Base-by-base conservation (phyloP, 805 yeast species). In the Yarrowia divulgata region DNA sequence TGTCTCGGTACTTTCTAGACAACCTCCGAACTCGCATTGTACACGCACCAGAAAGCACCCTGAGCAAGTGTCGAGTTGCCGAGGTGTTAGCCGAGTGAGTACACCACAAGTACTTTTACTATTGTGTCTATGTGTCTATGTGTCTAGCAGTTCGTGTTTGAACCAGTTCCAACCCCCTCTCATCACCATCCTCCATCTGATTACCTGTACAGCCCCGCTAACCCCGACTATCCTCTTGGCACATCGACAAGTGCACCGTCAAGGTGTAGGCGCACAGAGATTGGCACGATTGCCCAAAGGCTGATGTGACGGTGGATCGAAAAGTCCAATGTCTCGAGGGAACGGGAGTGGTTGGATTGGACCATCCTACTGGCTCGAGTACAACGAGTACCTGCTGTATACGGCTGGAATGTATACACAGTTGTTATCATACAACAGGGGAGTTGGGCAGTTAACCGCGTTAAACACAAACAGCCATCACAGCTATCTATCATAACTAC, bases 221-320 rank as follows among this genome's bases (percentile, higher is more conserved):
- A n/a, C n/a, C n/a, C n/a, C 29, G 39, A 52, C 42, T 18, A 52
- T 35, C 42, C 14, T 23, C 39, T 52, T 35, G 57, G 42, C 32
- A 13, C 58, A 54, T 54, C 43, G 58, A 37, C 19, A 37, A 43
- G 19, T 54, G 58, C 58, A 54, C 58, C 58, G 13, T 12, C 34
- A 35, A 54, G 58, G 58, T 54, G 58, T n/a, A 18, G 39, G 39
- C 10, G 18, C 4, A n/a, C 37, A 50, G 40, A 50, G 58, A 54
- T 35, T 13, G 58, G 37, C 43, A 37, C 32, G 58, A 54, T 54
- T 54, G 42, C n/a, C 42, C 14, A 14, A n/a, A 34, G 23, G 54
- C 37, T 4, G 54, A 49, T 52, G 57, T 52, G 40, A 35, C 57
- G 57, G 57, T 52, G 29, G 57, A 52, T 52, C 57, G 57, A 34